phyloP scores from a whole-genome alignment of 352 stramenopile species.

The Globisporangium sylvaticum region DNA sequence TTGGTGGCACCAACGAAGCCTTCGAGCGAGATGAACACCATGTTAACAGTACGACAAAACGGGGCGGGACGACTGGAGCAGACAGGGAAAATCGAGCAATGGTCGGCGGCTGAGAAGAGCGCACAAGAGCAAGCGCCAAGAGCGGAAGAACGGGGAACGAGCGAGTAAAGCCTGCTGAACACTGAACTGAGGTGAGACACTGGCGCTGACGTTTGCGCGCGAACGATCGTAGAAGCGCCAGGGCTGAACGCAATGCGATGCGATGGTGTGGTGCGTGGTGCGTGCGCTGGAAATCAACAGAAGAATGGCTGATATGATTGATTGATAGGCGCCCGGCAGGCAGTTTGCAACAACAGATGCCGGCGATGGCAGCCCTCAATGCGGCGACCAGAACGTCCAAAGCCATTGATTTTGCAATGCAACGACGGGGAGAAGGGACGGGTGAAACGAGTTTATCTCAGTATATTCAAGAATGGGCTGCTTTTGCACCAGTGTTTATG shows the following conservation, averaged over 20 bases:
- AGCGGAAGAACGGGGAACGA: neutral
- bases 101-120: neutral
- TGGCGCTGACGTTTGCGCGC: neutral
- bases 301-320: neutral
- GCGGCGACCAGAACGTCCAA: neutral
- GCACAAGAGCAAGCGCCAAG: neutral
- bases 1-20: constrained; percentile 31
- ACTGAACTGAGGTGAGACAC: constrained; percentile 3
- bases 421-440: neutral
- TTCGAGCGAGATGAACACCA: constrained; percentile 83
- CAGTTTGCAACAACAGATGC: neutral
- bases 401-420: neutral
- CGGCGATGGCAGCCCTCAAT: neutral
- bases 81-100: neutral
- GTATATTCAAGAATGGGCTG: too few species aligned
- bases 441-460: too few species aligned
- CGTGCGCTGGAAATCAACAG: neutral
- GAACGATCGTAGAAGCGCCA: neutral
- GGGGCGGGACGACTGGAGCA: neutral
- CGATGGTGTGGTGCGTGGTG: neutral
- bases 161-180: neutral
- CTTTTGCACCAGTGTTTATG: too few species aligned
- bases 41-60: neutral
- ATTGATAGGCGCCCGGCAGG: neutral
- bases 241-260: neutral